A percentile compares a stretch with the other conserved stretches of the same genome.
These are phyloP conservation scores for Podila verticillata DNA, from an alignment of 192 early-diverging fungal species.

Conservation along the genomic window DNA sequence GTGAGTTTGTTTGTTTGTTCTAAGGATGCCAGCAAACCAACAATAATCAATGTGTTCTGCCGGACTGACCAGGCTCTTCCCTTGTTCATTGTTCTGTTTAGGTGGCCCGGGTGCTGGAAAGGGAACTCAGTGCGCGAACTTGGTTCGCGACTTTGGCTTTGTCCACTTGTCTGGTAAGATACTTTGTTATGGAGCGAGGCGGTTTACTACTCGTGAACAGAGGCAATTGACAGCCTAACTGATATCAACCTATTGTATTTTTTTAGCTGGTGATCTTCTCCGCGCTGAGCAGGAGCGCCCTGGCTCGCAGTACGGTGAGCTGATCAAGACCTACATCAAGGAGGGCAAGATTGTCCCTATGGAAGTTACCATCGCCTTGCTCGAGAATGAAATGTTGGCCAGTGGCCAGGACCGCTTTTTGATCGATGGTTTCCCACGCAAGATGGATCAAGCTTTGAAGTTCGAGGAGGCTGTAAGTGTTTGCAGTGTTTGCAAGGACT, in stretches of 20 bases:
- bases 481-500: not conserved
- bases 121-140: slow-evolving; percentile 92
- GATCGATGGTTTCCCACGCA: slow-evolving; percentile 97
- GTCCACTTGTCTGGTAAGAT: slow-evolving; percentile 88
- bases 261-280: slow-evolving; percentile 89
- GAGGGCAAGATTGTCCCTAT: slow-evolving; percentile 96
- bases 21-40: not conserved
- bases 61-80: not conserved
- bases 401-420: slow-evolving; percentile 78
- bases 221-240: no score
- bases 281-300: slow-evolving; percentile 88
- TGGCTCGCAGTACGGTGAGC: slow-evolving; percentile 87
- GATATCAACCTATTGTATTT: not conserved
- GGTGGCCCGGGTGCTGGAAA: slow-evolving; percentile 91
- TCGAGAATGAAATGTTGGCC: slow-evolving; percentile 89
- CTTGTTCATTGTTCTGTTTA: slow-evolving; percentile 8
- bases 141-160: slow-evolving; percentile 92
- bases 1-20: slow-evolving; percentile 37
- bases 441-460: slow-evolving; percentile 90
- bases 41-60: not conserved
- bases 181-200: not conserved
- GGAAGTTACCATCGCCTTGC: slow-evolving; percentile 92
- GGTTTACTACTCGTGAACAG: no score
- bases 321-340: slow-evolving; percentile 92
- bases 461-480: slow-evolving; percentile 88